Conservation (phyloP, 306 rosid genomes). For the Herpetospermum pedunculosum region DNA sequence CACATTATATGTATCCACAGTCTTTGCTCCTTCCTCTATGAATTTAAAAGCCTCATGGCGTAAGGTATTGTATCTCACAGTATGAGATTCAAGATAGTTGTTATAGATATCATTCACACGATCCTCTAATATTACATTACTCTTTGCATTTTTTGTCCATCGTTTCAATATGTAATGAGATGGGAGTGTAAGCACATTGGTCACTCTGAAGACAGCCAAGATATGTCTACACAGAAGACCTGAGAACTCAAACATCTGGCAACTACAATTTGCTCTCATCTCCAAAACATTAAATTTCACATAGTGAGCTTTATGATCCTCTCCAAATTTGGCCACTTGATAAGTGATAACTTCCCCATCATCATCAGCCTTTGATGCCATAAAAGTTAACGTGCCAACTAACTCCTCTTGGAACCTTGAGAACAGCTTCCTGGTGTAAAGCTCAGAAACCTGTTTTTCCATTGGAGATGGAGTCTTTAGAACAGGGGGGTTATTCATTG, state of each 20-base stretch:
- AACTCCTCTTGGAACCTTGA: constrained; percentile 92
- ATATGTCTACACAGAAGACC: constrained; percentile 97
- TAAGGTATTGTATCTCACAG: constrained; percentile 81
- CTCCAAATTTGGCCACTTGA: constrained; percentile 87
- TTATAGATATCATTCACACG: constrained; percentile 58
- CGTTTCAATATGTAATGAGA: constrained; percentile 87
- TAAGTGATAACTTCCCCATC: constrained; percentile 71
- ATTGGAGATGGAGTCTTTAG: constrained; percentile 96
- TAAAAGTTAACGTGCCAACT: constrained; percentile 85
- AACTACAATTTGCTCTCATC: constrained; percentile 86
- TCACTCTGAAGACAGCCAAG: constrained; percentile 93
- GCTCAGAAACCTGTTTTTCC: constrained; percentile 96
- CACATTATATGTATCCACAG: constrained; percentile 50
- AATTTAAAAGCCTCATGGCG: constrained; percentile 78
- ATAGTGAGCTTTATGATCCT: constrained; percentile 67
- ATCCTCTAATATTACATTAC: constrained; percentile 78
- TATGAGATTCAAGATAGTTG: constrained; percentile 90
- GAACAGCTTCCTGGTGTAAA: constrained; percentile 78
- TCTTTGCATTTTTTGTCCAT: constrained; percentile 98
- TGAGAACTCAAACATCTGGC: constrained; percentile 98
- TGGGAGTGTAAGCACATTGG: constrained; percentile 95
- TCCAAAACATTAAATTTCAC: constrained; percentile 84
- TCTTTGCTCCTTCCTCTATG: constrained; percentile 77
- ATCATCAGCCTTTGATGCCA: constrained; percentile 79
- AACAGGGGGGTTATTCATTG: constrained; percentile 65